phyloP scores from a whole-genome alignment of 768 basidiomycete species.

The Chiua virens region DNA sequence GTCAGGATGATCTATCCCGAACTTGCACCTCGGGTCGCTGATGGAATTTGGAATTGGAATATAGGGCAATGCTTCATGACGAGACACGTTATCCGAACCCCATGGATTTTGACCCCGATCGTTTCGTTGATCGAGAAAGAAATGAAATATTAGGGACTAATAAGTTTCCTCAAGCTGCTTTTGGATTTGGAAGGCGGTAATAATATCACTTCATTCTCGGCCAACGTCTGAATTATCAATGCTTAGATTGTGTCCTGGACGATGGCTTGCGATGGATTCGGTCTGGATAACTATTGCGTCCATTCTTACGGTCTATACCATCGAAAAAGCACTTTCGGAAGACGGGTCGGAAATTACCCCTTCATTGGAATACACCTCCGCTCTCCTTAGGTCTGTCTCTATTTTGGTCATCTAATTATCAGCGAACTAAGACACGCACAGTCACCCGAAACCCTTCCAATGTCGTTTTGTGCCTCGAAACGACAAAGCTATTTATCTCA shows the following conservation, averaged over 20 bases:
- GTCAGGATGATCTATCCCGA: slow-evolving; percentile 24
- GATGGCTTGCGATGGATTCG: slow-evolving; percentile 42
- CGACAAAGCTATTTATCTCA: slow-evolving; percentile 29
- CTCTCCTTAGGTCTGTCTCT: slow-evolving; percentile 35
- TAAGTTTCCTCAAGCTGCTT: slow-evolving; percentile 36
- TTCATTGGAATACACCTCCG: slow-evolving; percentile 35
- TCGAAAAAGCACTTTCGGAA: slow-evolving; percentile 35
- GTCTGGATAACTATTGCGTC: slow-evolving; percentile 45
- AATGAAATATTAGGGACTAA: slow-evolving; percentile 34
- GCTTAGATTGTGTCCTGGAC: slow-evolving; percentile 44
- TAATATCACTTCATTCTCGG: neutral
- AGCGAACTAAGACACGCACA: slow-evolving; percentile 12
- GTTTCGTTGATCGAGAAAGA: slow-evolving; percentile 30
- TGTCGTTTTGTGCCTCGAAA: slow-evolving; percentile 40
- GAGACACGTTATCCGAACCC: slow-evolving; percentile 39
- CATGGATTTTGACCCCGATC: slow-evolving; percentile 38
- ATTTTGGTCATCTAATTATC: neutral
- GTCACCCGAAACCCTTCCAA: slow-evolving; percentile 43
- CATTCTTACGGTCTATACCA: slow-evolving; percentile 39
- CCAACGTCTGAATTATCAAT: neutral
- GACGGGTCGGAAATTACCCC: slow-evolving; percentile 36
- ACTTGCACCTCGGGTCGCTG: slow-evolving; percentile 14
- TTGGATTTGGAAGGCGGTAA: slow-evolving; percentile 44
- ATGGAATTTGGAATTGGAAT: slow-evolving; percentile 10
- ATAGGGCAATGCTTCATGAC: slow-evolving; percentile 45